phyloP scores from a whole-genome alignment of 139 green algal species.

The Chlamydomonas eustigma region DNA sequence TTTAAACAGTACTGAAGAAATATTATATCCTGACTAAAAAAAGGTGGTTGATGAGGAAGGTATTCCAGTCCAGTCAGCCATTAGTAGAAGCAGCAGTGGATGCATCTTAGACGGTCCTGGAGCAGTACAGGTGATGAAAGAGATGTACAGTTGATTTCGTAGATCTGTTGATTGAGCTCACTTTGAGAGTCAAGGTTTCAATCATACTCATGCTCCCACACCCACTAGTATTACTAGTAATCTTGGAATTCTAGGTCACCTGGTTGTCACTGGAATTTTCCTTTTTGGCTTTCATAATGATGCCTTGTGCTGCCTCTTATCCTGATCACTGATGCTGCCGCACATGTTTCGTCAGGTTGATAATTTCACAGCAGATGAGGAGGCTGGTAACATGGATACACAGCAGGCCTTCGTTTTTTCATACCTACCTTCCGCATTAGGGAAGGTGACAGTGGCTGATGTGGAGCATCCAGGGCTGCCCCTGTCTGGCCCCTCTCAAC shows the following conservation, averaged over 20 bases:
- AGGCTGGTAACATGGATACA: not conserved
- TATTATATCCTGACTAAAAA: too few relatives aligned
- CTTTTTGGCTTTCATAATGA: not conserved
- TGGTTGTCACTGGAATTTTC: not conserved
- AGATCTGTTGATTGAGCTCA: not conserved
- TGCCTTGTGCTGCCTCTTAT: too few relatives aligned
- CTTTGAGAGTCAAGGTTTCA: not conserved
- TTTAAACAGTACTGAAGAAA: too few relatives aligned
- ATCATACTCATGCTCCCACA: not conserved
- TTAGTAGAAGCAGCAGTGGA: not conserved
- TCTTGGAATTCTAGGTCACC: not conserved
- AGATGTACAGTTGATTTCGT: too few relatives aligned
- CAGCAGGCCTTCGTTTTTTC: too few relatives aligned
- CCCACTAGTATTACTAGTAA: not conserved
- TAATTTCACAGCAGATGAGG: conserved; percentile 4
- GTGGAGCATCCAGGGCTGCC: too few relatives aligned
- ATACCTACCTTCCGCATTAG: too few relatives aligned
- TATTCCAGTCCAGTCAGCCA: conserved; percentile 6
- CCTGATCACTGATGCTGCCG: too few relatives aligned
- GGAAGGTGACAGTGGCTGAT: too few relatives aligned
- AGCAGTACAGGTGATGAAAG: conserved; percentile 2
- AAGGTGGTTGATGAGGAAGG: conserved; percentile 6
- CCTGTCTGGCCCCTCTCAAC: too few relatives aligned
- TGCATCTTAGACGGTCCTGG: conserved; percentile 5
- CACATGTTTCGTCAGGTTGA: not conserved